These are phyloP conservation scores for Mucuna pruriens DNA, from an alignment of 306 rosid species.

Conservation along the genomic window DNA sequence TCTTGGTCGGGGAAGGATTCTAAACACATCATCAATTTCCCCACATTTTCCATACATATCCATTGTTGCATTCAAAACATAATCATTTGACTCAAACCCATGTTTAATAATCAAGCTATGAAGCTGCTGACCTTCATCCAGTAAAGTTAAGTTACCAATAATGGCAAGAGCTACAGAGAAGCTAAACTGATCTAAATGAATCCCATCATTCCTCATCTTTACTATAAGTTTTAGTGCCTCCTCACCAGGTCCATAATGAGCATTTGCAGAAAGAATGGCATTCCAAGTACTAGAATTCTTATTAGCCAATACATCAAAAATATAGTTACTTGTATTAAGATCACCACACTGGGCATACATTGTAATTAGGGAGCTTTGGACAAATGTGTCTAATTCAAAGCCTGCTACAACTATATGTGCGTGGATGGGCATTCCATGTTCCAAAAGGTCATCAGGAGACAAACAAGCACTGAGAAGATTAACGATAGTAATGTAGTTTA, in stretches of 20 bases:
- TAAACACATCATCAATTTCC: conserved; percentile 74
- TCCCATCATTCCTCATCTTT: conserved; percentile 65
- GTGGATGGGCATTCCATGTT: conserved; percentile 75
- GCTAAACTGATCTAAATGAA: conserved; percentile 80
- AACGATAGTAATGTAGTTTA: conserved; percentile 74
- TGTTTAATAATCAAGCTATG: conserved; percentile 74
- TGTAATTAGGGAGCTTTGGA: conserved; percentile 84
- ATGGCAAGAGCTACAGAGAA: conserved; percentile 73
- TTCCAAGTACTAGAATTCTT: conserved; percentile 83
- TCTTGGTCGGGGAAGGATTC: conserved; percentile 60
- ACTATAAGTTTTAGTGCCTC: conserved; percentile 72
- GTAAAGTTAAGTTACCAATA: conserved; percentile 76
- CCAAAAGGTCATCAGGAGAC: conserved; percentile 54
- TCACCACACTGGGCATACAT: conserved; percentile 89
- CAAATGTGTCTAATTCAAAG: conserved; percentile 68
- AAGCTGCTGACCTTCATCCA: conserved; percentile 91
- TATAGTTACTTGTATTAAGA: conserved; percentile 60
- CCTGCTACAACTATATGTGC: conserved; percentile 66
- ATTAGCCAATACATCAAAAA: conserved; percentile 57
- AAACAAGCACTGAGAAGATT: conserved; percentile 69
- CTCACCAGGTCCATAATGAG: conserved; percentile 73
- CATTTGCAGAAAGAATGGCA: conserved; percentile 82
- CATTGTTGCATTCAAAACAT: conserved; percentile 77
- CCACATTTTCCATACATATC: conserved; percentile 98
- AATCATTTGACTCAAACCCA: conserved; percentile 75